Conservation (phyloP, 78 protist species). For the Emiliania huxleyi region DNA sequence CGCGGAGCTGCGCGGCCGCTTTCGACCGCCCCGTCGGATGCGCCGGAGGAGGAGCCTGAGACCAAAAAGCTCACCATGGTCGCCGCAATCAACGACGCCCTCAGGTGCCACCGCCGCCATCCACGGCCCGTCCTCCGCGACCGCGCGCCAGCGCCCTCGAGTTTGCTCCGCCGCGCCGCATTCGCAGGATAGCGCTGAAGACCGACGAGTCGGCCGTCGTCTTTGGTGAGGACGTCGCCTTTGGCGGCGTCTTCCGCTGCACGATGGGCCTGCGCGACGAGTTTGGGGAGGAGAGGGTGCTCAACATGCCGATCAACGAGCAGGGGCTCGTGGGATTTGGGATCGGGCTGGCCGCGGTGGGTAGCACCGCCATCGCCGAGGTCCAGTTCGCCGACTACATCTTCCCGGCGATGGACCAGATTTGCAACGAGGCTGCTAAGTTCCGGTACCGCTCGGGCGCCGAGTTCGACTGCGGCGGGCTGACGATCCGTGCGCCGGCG, state of each 20-base stretch:
- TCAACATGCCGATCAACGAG: slow-evolving; percentile 95
- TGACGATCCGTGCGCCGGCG: slow-evolving; percentile 90
- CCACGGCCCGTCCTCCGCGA: not conserved
- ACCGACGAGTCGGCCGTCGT: slow-evolving; percentile 56
- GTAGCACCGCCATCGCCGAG: slow-evolving; percentile 92
- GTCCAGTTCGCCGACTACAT: slow-evolving; percentile 87
- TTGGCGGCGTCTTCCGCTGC: slow-evolving; percentile 96
- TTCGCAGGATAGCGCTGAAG: not conserved
- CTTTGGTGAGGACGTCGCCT: slow-evolving; percentile 96
- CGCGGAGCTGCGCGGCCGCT: no score
- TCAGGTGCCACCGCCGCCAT: no score
- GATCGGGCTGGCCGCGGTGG: slow-evolving; percentile 89
- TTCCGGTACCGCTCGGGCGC: slow-evolving; percentile 85
- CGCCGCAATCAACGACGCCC: slow-evolving; percentile 16
- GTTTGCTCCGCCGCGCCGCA: not conserved
- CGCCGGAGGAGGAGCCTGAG: not conserved
- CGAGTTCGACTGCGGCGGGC: slow-evolving; percentile 45
- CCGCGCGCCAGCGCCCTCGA: not conserved
- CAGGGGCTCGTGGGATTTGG: slow-evolving; percentile 79
- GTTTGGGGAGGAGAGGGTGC: slow-evolving; percentile 87
- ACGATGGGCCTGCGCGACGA: slow-evolving; percentile 72
- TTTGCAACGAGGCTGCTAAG: slow-evolving; percentile 95
- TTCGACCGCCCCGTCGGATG: not conserved
- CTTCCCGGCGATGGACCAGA: slow-evolving; percentile 95
- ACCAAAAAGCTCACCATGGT: not conserved